A percentile compares a stretch with the other conserved stretches of the same genome.
Evolutionary conservation across 2,329 filamentous ascomycete species (phyloP).

Genomic region (Ophiocordyceps camponoti-leonardi): DNA sequence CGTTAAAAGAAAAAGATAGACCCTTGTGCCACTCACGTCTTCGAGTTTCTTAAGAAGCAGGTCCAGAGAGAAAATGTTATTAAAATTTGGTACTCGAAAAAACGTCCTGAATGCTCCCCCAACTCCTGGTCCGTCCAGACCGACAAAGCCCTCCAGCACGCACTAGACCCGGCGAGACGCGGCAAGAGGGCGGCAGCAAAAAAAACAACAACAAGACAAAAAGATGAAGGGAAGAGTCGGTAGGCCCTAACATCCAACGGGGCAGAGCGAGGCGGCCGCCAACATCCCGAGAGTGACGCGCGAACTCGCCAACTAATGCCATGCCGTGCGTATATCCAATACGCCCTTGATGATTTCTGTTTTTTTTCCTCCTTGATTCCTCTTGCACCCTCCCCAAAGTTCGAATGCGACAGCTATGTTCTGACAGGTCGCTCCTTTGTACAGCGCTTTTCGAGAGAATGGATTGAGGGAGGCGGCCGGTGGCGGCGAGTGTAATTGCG

Average conservation of each 20-base stretch:
- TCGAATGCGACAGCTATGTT: not conserved
- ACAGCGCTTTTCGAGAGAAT: conserved; percentile 5
- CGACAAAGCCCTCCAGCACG: not conserved
- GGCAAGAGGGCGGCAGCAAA: not conserved
- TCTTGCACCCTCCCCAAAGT: not conserved
- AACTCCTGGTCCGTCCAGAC: not conserved
- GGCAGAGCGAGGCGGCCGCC: not conserved
- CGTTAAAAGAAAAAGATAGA: no score
- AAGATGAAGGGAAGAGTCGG: not conserved
- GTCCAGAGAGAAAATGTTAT: not conserved
- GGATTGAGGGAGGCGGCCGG: not conserved
- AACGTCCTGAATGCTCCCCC: not conserved
- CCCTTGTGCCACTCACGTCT: no score
- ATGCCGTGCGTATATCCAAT: not conserved
- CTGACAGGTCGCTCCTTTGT: conserved; percentile 4
- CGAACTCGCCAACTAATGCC: not conserved
- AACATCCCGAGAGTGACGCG: not conserved
- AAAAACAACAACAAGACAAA: not conserved
- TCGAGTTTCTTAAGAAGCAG: no score
- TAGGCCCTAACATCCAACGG: not conserved
- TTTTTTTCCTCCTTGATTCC: not conserved
- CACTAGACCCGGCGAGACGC: not conserved
- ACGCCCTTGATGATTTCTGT: not conserved
- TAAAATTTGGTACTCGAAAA: not conserved
- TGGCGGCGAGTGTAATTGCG: not conserved